Conservation (phyloP, 2,329 filamentous ascomycete species). For the Diaporthe sp. region DNA sequence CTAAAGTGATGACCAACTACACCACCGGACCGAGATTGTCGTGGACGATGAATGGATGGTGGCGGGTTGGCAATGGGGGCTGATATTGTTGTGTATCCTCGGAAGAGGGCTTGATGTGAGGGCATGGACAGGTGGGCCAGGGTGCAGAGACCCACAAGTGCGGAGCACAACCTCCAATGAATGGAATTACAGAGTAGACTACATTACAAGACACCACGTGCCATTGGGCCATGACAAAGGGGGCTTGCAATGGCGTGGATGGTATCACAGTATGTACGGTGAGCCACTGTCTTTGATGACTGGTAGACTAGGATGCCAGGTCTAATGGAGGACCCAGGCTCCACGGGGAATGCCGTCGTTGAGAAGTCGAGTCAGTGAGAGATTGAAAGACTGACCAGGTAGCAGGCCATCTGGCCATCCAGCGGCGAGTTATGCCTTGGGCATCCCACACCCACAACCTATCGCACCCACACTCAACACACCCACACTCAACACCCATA, state of each 20-base stretch:
- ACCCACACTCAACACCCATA: no score
- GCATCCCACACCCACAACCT: no score
- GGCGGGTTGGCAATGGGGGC: not conserved
- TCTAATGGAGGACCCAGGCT: not conserved
- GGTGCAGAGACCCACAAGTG: not conserved
- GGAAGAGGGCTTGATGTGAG: not conserved
- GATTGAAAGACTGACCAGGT: not conserved
- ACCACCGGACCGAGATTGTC: conserved; percentile 26
- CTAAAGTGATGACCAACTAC: conserved; percentile 38
- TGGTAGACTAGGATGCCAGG: not conserved
- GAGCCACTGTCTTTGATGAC: not conserved
- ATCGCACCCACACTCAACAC: no score
- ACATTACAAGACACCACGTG: not conserved
- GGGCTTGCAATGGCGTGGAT: not conserved
- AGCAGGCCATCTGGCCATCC: not conserved
- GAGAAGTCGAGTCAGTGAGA: not conserved
- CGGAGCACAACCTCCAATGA: not conserved
- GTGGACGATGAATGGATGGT: not conserved
- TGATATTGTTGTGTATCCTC: not conserved
- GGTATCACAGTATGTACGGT: not conserved
- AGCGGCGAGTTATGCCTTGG: no score
- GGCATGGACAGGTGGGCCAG: not conserved
- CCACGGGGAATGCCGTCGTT: not conserved
- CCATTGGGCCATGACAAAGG: not conserved
- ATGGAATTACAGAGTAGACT: not conserved